These are phyloP conservation scores for Paracoccidioides brasiliensis DNA, from an alignment of 2,329 filamentous ascomycete genomes.

Conservation along the genomic window DNA sequence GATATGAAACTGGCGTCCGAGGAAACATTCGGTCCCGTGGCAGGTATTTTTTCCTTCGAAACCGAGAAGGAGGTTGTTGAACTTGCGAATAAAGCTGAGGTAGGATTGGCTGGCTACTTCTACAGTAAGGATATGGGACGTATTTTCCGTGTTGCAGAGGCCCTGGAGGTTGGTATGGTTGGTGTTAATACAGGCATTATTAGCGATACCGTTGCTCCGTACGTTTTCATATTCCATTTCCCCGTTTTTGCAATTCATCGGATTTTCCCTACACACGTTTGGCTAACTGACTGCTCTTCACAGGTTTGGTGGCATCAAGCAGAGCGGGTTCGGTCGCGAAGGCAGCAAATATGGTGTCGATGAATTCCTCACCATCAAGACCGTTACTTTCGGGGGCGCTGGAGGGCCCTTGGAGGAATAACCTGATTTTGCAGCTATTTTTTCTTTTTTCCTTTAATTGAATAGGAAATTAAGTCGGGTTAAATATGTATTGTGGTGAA, in stretches of 20 bases:
- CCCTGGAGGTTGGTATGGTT: slow-evolving; percentile 39
- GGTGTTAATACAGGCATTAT: slow-evolving; percentile 59
- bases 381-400: slow-evolving; percentile 51
- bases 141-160: slow-evolving; percentile 48
- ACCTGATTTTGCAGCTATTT: neutral
- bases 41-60: slow-evolving; percentile 76
- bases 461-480: neutral
- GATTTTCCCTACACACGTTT: neutral
- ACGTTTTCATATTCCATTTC: slow-evolving; percentile 15
- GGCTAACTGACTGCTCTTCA: neutral
- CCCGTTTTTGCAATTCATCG: neutral
- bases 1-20: slow-evolving; percentile 76
- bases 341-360: slow-evolving; percentile 64
- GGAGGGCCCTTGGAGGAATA: slow-evolving; percentile 42
- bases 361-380: slow-evolving; percentile 66
- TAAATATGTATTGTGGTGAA: neutral
- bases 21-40: slow-evolving; percentile 93
- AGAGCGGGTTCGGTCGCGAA: slow-evolving; percentile 69
- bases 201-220: slow-evolving; percentile 40
- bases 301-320: slow-evolving; percentile 69
- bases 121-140: slow-evolving; percentile 54
- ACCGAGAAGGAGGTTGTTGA: slow-evolving; percentile 79
- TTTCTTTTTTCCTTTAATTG: neutral
- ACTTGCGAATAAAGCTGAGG: slow-evolving; percentile 67
- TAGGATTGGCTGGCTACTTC: slow-evolving; percentile 90